Conservation (phyloP, 345 rosid species). For the Pistacia vera region DNA sequence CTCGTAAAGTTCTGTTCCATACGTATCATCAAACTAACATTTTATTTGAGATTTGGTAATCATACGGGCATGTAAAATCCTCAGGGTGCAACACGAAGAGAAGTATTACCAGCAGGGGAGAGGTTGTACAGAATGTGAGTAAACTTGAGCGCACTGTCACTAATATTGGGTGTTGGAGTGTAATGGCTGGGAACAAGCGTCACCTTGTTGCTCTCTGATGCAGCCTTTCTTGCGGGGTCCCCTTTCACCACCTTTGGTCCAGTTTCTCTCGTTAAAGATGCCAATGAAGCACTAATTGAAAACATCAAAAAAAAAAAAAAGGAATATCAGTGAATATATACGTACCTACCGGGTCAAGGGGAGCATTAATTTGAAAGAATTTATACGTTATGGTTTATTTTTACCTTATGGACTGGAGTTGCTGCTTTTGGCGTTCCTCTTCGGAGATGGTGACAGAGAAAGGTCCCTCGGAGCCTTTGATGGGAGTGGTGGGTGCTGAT, state of each 20-base stretch:
- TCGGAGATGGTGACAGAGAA: constrained; percentile 31
- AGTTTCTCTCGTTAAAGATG: constrained; percentile 82
- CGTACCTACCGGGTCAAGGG: no score
- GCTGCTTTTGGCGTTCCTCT: constrained; percentile 43
- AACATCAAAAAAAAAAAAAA: background rate
- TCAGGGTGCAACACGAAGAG: no score
- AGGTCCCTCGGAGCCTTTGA: constrained; percentile 16
- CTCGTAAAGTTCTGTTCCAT: constrained; percentile 76
- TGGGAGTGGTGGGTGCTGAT: constrained; percentile 39
- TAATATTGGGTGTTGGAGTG: constrained; percentile 56
- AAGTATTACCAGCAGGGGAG: constrained; percentile 77
- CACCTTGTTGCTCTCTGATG: constrained; percentile 13
- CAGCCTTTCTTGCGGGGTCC: constrained; percentile 29
- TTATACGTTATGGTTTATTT: no score
- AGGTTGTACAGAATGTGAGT: constrained; percentile 94
- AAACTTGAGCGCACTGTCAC: constrained; percentile 86
- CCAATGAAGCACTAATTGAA: constrained; percentile 80
- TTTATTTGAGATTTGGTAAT: no score
- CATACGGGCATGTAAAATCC: no score
- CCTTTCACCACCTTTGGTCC: constrained; percentile 91
- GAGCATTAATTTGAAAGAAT: no score
- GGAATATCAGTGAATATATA: no score
- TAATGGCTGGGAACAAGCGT: constrained; percentile 23
- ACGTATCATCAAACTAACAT: no score
- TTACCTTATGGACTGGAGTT: constrained; percentile 42